Conservation (phyloP, 352 stramenopile species). For the Globisporangium ultimum region DNA sequence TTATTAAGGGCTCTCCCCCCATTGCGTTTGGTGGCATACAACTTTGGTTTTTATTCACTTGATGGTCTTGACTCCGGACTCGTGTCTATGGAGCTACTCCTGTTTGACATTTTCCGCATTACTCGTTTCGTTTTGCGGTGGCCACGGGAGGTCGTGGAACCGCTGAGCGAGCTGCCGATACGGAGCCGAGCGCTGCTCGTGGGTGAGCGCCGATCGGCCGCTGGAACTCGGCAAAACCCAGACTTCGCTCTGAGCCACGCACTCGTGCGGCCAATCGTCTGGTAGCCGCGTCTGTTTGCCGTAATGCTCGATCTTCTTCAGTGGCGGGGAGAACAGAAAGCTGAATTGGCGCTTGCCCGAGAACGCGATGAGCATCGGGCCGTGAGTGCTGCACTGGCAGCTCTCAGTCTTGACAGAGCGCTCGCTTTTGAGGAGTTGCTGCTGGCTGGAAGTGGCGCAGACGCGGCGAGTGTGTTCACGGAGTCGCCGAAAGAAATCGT, state of each 20-base stretch:
- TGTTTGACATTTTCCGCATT: not conserved
- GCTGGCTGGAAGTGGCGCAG: slow-evolving; percentile 18
- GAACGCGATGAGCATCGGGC: slow-evolving; percentile 78
- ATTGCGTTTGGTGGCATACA: no score
- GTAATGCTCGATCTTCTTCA: slow-evolving; percentile 59
- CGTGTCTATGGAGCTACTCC: not conserved
- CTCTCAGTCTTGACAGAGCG: not conserved
- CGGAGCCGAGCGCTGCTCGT: slow-evolving; percentile 54
- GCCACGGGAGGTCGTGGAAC: slow-evolving; percentile 60
- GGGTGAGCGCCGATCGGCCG: slow-evolving; percentile 80
- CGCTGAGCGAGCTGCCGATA: slow-evolving; percentile 68
- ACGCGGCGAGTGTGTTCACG: slow-evolving; percentile 52
- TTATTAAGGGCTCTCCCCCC: no score
- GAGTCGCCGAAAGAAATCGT: slow-evolving; percentile 59
- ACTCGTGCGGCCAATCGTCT: slow-evolving; percentile 64
- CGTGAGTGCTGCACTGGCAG: slow-evolving; percentile 20
- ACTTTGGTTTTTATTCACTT: no score
- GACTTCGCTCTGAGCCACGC: slow-evolving; percentile 55
- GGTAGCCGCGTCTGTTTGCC: slow-evolving; percentile 58
- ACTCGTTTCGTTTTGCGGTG: not conserved
- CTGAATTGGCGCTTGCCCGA: slow-evolving; percentile 87
- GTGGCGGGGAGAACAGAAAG: slow-evolving; percentile 69
- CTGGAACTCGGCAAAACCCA: slow-evolving; percentile 85
- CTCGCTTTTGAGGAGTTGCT: slow-evolving; percentile 21
- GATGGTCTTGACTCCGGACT: no score